These are phyloP conservation scores for Epichloe brachyelytri DNA, from an alignment of 2,329 filamentous ascomycete species.

Conservation along the genomic window DNA sequence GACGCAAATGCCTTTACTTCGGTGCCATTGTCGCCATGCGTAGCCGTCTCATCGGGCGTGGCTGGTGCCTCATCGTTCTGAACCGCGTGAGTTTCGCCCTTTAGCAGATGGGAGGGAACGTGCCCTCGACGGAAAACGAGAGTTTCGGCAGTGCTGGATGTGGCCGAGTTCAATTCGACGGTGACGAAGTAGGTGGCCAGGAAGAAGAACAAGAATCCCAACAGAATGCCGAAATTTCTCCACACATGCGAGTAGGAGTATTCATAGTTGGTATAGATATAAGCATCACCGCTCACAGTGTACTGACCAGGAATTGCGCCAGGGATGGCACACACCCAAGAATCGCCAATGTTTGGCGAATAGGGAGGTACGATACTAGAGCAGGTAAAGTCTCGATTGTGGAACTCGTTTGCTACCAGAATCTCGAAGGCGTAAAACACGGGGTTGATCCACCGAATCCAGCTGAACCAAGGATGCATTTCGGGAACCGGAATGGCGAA, in stretches of 20 bases:
- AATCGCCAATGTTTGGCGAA: conserved; percentile 27
- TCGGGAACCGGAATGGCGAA: conserved; percentile 37
- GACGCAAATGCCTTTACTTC: conserved; percentile 23
- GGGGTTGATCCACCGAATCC: conserved; percentile 66
- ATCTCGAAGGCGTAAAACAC: conserved; percentile 64
- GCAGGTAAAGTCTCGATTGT: conserved; percentile 43
- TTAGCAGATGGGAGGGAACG: conserved; percentile 29
- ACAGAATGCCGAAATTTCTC: conserved; percentile 57
- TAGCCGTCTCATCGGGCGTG: conserved; percentile 10
- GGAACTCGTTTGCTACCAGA: conserved; percentile 61
- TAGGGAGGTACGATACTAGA: conserved; percentile 35
- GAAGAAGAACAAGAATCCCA: conserved; percentile 52
- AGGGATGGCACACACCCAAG: conserved; percentile 39
- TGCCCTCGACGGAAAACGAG: conserved; percentile 52
- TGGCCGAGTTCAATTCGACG: conserved; percentile 51
- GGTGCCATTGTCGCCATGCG: conserved; percentile 3
- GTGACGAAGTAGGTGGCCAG: conserved; percentile 49
- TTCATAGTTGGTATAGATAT: conserved; percentile 39
- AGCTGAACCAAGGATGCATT: conserved; percentile 62
- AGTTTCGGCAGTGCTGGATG: conserved; percentile 51
- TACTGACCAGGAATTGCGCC: conserved; percentile 40
- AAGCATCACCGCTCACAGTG: conserved; percentile 48
- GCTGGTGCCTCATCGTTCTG: conserved; percentile 19
- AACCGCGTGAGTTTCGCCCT: conserved; percentile 15
- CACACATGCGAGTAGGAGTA: conserved; percentile 48